Percentiles rank a stretch among this genome's conserved stretches.
These are phyloP conservation scores for Eugenia klotzschiana DNA, from an alignment of 441 rosid species.

Conservation along the genomic window DNA sequence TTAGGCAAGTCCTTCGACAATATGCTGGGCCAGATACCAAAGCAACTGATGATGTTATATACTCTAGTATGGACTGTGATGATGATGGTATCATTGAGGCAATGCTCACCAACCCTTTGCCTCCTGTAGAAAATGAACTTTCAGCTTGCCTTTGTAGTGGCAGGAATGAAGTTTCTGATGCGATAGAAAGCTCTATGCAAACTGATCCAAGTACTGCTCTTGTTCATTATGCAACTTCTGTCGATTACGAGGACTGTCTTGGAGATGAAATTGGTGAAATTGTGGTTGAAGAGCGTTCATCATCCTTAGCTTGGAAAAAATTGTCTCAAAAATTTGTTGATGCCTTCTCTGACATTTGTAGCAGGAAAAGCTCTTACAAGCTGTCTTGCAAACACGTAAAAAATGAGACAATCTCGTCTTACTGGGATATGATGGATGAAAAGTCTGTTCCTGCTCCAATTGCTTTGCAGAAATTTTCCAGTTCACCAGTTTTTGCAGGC, in stretches of 20 bases:
- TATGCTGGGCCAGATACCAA: constrained; percentile 17
- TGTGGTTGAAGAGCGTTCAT: constrained; percentile 60
- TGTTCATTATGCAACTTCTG: constrained; percentile 13
- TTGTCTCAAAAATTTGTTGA: constrained; percentile 51
- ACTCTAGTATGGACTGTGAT: constrained; percentile 23
- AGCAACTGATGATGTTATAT: constrained; percentile 14
- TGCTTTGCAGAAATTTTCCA: constrained; percentile 50
- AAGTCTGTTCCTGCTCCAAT: constrained; percentile 16
- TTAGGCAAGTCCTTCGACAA: constrained; percentile 21
- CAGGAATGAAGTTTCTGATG: constrained; percentile 13
- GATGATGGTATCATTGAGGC: constrained; percentile 33
- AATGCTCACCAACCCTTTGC: constrained; percentile 55
- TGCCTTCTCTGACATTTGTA: constrained; percentile 33
- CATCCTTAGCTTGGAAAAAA: constrained; percentile 64
- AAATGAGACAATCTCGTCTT: constrained; percentile 20
- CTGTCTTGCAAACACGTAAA: constrained; percentile 58
- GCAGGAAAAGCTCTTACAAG: constrained; percentile 28
- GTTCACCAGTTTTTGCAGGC: constrained; percentile 25
- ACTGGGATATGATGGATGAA: constrained; percentile 28
- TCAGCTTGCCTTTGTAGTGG: constrained; percentile 34
- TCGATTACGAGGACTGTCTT: constrained; percentile 10
- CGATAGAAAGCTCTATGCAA: constrained; percentile 12
- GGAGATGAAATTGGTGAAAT: constrained; percentile 66
- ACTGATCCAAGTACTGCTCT: constrained; percentile 17
- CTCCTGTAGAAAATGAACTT: constrained; percentile 59